Percentiles rank a stretch among this genome's conserved stretches.
Conservation (phyloP, 2,329 filamentous ascomycete genomes). For the Sporothrix phasma region DNA sequence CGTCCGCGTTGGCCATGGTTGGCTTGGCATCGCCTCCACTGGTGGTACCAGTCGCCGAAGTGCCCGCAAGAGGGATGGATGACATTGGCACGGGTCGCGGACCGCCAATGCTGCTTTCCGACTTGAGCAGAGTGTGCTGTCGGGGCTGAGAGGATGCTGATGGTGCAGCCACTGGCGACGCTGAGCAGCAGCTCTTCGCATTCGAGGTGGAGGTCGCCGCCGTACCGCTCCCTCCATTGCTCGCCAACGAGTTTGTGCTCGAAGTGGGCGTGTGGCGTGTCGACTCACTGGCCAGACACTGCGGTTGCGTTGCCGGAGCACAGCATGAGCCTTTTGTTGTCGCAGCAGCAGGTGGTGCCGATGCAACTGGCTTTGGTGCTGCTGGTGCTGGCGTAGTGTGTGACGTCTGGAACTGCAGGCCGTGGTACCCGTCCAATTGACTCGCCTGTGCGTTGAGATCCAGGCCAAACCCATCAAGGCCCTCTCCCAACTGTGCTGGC, state of each 20-base stretch:
- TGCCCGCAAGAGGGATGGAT: background rate
- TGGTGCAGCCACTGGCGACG: slow-evolving; percentile 9
- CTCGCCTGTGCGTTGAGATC: background rate
- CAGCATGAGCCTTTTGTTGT: slow-evolving; percentile 14
- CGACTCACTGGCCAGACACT: background rate
- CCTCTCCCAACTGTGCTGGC: background rate
- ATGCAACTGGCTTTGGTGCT: background rate
- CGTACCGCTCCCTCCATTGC: slow-evolving; percentile 7
- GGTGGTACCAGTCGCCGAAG: background rate
- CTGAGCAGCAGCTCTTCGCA: slow-evolving; percentile 8
- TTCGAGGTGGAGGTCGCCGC: background rate
- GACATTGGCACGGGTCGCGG: background rate
- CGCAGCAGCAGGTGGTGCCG: background rate
- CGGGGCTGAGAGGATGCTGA: slow-evolving; percentile 10
- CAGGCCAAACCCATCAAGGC: background rate
- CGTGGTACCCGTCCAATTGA: background rate
- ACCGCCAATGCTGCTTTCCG: background rate
- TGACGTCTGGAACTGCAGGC: background rate
- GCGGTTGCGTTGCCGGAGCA: slow-evolving; percentile 8
- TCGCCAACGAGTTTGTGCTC: slow-evolving; percentile 14
- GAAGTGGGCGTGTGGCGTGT: slow-evolving; percentile 17
- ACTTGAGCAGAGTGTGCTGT: slow-evolving; percentile 8
- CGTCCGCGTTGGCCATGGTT: background rate
- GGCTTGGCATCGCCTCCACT: background rate
- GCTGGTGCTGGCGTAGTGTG: background rate